These are phyloP conservation scores for Conoideocrella luteorostrata DNA, from an alignment of 2,329 filamentous ascomycete species.

Conservation along the genomic window DNA sequence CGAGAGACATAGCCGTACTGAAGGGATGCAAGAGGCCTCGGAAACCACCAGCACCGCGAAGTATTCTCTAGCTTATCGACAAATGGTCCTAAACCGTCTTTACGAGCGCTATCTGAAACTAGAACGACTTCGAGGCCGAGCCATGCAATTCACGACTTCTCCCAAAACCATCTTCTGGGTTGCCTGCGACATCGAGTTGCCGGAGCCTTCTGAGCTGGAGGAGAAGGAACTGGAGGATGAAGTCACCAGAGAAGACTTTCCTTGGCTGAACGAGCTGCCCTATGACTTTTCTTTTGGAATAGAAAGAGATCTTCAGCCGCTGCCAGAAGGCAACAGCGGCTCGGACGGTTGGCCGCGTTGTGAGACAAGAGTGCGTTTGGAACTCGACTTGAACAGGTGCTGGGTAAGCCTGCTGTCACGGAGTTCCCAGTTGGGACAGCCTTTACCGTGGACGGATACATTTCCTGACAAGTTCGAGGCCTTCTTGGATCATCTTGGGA, in stretches of 20 bases:
- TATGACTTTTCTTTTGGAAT: no score
- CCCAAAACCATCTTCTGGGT: not conserved
- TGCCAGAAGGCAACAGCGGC: no score
- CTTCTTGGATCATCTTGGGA: constrained; percentile 6
- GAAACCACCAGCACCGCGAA: not conserved
- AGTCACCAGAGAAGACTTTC: not conserved
- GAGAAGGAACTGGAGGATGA: not conserved
- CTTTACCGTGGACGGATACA: not conserved
- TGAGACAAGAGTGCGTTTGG: no score
- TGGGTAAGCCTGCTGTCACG: no score
- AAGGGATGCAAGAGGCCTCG: no score
- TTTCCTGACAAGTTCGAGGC: constrained; percentile 4
- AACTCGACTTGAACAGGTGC: no score
- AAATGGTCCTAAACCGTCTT: not conserved
- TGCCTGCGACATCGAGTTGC: not conserved
- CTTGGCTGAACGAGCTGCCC: not conserved
- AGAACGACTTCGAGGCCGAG: not conserved
- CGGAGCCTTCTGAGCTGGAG: not conserved
- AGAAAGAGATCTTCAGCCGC: no score
- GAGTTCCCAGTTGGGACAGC: no score
- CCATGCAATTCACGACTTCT: not conserved
- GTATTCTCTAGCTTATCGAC: not conserved
- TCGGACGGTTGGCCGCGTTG: no score
- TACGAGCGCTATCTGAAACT: not conserved
- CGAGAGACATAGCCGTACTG: no score